Evolutionary conservation across 352 stramenopile genomes (phyloP).

Genomic region (Phytophthora syringae): DNA sequence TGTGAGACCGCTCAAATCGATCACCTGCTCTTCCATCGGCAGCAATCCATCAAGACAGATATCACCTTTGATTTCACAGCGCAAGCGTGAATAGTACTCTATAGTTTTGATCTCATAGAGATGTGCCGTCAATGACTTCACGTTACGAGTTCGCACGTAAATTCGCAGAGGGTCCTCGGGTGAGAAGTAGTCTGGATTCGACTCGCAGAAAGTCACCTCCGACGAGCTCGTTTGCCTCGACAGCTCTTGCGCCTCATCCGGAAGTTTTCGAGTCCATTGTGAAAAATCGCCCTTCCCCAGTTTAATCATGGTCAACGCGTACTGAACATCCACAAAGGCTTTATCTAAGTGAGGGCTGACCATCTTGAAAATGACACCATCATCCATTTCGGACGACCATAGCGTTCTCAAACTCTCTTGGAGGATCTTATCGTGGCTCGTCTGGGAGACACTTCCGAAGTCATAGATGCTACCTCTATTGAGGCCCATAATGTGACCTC

Average conservation of each 20-base stretch:
- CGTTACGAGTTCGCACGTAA: conserved; percentile 52
- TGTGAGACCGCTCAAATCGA: conserved; percentile 56
- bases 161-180: conserved; percentile 48
- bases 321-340: conserved; percentile 26
- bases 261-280: conserved; percentile 44
- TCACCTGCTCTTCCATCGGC: conserved; percentile 56
- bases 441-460: conserved; percentile 15
- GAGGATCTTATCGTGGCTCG: conserved; percentile 23
- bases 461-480: conserved; percentile 7
- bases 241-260: conserved; percentile 24
- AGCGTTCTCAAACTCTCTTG: conserved; percentile 24
- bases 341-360: conserved; percentile 22
- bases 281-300: conserved; percentile 29
- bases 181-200: conserved; percentile 49
- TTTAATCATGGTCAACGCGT: conserved; percentile 43
- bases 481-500: conserved; percentile 13
- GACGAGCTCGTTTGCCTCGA: conserved; percentile 29
- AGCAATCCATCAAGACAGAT: conserved; percentile 66
- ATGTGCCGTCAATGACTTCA: conserved; percentile 59
- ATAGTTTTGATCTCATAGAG: conserved; percentile 68
- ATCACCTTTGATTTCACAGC: conserved; percentile 52
- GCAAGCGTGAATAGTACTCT: conserved; percentile 60
- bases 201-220: conserved; percentile 56
- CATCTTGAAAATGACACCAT: conserved; percentile 13
- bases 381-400: conserved; percentile 28